phyloP scores from a whole-genome alignment of 148 eudicot species.

The Rhododendron williamsianum region DNA sequence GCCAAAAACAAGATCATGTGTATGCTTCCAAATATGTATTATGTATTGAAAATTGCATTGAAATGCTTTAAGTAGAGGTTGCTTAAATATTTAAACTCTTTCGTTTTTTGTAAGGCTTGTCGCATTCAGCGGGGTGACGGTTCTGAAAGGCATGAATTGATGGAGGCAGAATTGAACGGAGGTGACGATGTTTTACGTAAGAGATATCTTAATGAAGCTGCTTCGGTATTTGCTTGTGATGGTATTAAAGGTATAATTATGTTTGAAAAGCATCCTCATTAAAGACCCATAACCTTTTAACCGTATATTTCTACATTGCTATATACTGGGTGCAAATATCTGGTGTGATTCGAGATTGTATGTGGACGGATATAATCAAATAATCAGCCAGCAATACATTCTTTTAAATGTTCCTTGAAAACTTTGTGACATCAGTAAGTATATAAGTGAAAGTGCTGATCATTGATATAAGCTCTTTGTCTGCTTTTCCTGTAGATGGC shows the following conservation, averaged over 20 bases:
- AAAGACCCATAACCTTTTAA: background rate
- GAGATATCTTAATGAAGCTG: constrained; percentile 52
- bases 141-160: constrained; percentile 37
- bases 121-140: constrained; percentile 61
- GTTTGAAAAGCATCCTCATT: background rate
- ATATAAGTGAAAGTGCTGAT: background rate
- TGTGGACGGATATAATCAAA: background rate
- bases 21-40: background rate
- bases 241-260: constrained; percentile 49
- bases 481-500: constrained; percentile 37
- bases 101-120: constrained; percentile 53
- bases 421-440: background rate
- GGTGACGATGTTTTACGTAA: constrained; percentile 41
- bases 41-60: background rate
- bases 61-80: background rate
- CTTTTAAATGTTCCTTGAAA: background rate
- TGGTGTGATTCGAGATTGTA: background rate
- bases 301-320: background rate
- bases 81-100: constrained; percentile 9
- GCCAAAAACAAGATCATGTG: background rate
- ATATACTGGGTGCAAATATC: background rate
- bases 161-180: constrained; percentile 44
- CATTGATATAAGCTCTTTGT: constrained; percentile 1
- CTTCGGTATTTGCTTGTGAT: constrained; percentile 33
- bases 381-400: background rate